phyloP scores from a whole-genome alignment of 306 rosid genomes.

The Echinosophora koreensis region DNA sequence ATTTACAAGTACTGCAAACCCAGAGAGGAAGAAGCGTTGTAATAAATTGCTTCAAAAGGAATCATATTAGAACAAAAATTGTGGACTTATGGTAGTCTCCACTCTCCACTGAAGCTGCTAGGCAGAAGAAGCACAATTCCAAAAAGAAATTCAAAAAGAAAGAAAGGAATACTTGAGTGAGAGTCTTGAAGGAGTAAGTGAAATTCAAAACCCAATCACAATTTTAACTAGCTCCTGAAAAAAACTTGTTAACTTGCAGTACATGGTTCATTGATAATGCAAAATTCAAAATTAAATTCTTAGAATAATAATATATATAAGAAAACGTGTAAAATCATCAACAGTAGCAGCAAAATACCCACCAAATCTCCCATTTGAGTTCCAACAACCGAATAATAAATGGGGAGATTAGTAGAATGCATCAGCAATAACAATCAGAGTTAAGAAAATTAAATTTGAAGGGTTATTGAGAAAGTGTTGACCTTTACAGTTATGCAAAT shows the following conservation, averaged over 20 bases:
- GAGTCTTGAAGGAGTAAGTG: neutral
- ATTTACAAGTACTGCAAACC: neutral
- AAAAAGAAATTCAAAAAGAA: constrained; percentile 8
- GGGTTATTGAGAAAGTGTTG: neutral
- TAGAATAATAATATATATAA: constrained; percentile 4
- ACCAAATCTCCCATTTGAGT: too few relatives aligned
- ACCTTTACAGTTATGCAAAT: constrained; percentile 87
- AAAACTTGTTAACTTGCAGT: neutral
- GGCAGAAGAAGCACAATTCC: neutral
- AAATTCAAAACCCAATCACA: constrained; percentile 21
- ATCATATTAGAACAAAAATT: neutral
- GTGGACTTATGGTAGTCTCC: neutral
- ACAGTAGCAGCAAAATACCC: neutral
- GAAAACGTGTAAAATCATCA: neutral
- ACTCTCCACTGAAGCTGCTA: neutral
- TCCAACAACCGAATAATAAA: neutral
- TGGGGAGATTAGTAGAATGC: neutral
- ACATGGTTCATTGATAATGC: neutral
- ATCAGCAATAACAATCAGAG: neutral
- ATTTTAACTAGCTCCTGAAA: neutral
- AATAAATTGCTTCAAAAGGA: neutral
- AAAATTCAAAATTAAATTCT: neutral
- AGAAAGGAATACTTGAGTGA: neutral
- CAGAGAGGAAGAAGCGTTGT: too few relatives aligned
- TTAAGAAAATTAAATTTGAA: neutral